These are phyloP conservation scores for Fraxinus paxiana DNA, from an alignment of 305 asterid genomes.

Conservation along the genomic window DNA sequence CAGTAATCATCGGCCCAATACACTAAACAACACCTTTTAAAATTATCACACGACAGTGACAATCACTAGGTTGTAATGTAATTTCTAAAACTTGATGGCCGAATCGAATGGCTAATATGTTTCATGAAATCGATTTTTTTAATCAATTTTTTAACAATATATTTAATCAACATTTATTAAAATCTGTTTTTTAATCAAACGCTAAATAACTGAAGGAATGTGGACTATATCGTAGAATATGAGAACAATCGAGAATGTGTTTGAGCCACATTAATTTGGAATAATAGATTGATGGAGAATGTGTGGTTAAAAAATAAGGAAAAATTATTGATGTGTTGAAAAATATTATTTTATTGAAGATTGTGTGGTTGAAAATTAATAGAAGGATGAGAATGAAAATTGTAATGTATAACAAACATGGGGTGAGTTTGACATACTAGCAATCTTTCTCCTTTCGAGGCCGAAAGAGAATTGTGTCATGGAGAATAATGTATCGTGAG, in stretches of 20 bases:
- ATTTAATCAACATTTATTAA: not conserved
- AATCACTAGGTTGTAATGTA: not conserved
- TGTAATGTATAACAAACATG: too few relatives aligned
- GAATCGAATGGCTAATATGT: not conserved
- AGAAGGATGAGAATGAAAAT: too few relatives aligned
- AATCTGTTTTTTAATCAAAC: too few relatives aligned
- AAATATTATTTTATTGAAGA: too few relatives aligned
- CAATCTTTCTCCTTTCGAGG: not conserved
- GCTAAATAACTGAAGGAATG: not conserved
- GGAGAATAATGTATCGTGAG: not conserved
- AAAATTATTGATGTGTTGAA: too few relatives aligned
- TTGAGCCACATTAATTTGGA: too few relatives aligned
- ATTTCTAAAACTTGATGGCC: not conserved
- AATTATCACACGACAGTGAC: not conserved
- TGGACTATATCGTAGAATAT: not conserved
- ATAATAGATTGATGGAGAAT: too few relatives aligned
- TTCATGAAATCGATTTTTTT: not conserved
- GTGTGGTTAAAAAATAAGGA: too few relatives aligned
- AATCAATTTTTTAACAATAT: too few relatives aligned
- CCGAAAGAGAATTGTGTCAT: not conserved
- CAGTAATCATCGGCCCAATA: not conserved
- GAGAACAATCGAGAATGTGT: too few relatives aligned
- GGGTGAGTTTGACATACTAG: not conserved
- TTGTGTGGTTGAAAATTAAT: too few relatives aligned
- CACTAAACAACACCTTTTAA: not conserved